A percentile compares a stretch with the other conserved stretches of the same genome.
These are phyloP conservation scores for Quercus glauca DNA, from an alignment of 306 rosid species.

Conservation along the genomic window DNA sequence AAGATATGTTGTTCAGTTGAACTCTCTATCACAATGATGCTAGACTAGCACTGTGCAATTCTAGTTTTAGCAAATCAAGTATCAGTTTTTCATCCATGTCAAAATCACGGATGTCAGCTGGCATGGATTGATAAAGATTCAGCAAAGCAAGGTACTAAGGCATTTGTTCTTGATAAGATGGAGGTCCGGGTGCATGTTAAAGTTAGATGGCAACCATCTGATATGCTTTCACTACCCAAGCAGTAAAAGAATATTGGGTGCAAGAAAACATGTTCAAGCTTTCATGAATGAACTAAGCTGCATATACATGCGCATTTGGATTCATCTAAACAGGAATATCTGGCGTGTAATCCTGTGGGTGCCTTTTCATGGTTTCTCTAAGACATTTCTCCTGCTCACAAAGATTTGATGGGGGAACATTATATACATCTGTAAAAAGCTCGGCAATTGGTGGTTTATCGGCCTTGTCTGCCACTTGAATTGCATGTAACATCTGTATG, in stretches of 20 bases:
- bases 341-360: slow-evolving; percentile 60
- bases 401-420: slow-evolving; percentile 68
- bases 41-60: neutral
- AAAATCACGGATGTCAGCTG: neutral
- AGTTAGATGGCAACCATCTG: neutral
- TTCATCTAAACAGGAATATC: slow-evolving; percentile 44
- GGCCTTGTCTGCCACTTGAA: slow-evolving; percentile 80
- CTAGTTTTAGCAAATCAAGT: neutral
- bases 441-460: slow-evolving; percentile 74
- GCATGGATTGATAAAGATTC: neutral
- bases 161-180: neutral
- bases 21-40: too few relatives aligned
- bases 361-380: slow-evolving; percentile 54
- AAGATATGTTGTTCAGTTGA: too few relatives aligned
- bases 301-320: neutral
- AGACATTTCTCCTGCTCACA: slow-evolving; percentile 68
- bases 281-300: neutral
- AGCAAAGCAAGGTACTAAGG: neutral
- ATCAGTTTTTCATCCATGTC: too few relatives aligned
- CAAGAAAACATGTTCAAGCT: neutral
- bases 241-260: neutral
- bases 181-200: neutral
- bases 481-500: slow-evolving; percentile 64
- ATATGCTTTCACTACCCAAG: neutral
- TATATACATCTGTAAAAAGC: slow-evolving; percentile 74